phyloP scores from a whole-genome alignment of 768 basidiomycete species.

The Rhizopogon vesiculosus region DNA sequence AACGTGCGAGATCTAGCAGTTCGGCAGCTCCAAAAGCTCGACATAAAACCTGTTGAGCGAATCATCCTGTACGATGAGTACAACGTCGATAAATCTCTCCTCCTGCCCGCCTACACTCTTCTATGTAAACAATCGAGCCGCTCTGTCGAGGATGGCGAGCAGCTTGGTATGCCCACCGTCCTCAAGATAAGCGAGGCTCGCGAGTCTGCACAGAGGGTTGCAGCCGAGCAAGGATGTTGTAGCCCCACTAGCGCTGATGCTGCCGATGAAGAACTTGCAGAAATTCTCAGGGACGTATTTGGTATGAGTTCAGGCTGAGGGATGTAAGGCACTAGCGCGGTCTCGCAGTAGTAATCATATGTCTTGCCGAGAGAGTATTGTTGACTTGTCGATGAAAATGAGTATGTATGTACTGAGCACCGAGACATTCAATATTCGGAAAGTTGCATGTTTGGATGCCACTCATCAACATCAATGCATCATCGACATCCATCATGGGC shows the following conservation, averaged over 20 bases:
- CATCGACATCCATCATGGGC: too few relatives aligned
- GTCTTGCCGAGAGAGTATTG: too few relatives aligned
- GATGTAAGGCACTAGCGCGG: too few relatives aligned
- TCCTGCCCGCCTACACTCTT: constrained; percentile 47
- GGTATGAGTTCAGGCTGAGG: constrained; percentile 9
- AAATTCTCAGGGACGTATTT: constrained; percentile 30
- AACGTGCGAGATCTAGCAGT: constrained; percentile 48
- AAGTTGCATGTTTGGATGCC: too few relatives aligned
- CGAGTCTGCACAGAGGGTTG: constrained; percentile 37
- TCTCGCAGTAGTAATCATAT: too few relatives aligned
- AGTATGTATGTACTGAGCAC: too few relatives aligned
- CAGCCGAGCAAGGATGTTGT: constrained; percentile 21
- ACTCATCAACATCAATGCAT: too few relatives aligned
- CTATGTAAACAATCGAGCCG: constrained; percentile 49
- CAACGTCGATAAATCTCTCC: constrained; percentile 40
- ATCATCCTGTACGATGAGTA: constrained; percentile 53
- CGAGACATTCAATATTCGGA: too few relatives aligned
- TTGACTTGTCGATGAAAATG: too few relatives aligned
- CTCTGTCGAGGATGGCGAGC: constrained; percentile 47
- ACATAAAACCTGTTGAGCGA: constrained; percentile 45
- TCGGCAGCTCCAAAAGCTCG: constrained; percentile 47
- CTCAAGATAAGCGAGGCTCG: constrained; percentile 49
- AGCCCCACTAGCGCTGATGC: constrained; percentile 24
- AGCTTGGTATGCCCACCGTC: constrained; percentile 53
- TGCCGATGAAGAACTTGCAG: constrained; percentile 20